Conservation (phyloP, 1,284 basidiomycete genomes). For the Earliella scabrosa region DNA sequence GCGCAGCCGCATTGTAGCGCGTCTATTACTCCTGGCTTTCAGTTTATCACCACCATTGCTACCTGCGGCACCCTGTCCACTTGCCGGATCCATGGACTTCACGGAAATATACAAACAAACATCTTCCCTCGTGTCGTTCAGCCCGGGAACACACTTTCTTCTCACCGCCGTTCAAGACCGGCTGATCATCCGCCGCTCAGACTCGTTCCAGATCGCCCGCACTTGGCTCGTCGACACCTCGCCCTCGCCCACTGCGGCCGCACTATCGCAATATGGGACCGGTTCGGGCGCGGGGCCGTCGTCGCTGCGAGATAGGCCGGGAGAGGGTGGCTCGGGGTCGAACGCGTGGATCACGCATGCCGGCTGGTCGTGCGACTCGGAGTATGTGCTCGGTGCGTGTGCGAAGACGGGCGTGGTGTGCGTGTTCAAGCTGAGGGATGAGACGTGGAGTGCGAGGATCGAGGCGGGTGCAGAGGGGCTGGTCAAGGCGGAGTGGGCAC, state of each 20-base stretch:
- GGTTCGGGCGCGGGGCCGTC: conserved; percentile 26
- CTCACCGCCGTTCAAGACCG: conserved; percentile 74
- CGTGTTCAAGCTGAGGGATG: conserved; percentile 75
- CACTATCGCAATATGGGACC: too few relatives aligned
- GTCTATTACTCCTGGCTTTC: neutral
- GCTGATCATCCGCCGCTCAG: conserved; percentile 74
- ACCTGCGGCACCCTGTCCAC: neutral
- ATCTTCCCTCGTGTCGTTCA: conserved; percentile 68
- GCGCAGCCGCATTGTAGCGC: too few relatives aligned
- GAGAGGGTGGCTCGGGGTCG: conserved; percentile 3
- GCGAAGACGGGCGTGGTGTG: conserved; percentile 67
- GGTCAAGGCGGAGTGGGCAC: conserved; percentile 84
- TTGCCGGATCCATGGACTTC: conserved; percentile 70
- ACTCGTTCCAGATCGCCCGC: conserved; percentile 75
- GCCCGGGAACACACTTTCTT: conserved; percentile 74
- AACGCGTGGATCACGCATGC: conserved; percentile 66
- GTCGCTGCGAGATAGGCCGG: conserved; percentile 9
- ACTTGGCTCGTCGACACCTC: conserved; percentile 70
- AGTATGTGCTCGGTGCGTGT: conserved; percentile 79
- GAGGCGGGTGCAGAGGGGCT: conserved; percentile 85
- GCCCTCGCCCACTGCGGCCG: conserved; percentile 41
- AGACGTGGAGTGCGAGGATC: conserved; percentile 72
- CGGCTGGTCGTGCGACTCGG: conserved; percentile 84
- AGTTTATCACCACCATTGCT: neutral
- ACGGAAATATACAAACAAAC: conserved; percentile 82